phyloP scores from a whole-genome alignment of 495 filamentous ascomycete species.

The Saxophila tyrrhenica region DNA sequence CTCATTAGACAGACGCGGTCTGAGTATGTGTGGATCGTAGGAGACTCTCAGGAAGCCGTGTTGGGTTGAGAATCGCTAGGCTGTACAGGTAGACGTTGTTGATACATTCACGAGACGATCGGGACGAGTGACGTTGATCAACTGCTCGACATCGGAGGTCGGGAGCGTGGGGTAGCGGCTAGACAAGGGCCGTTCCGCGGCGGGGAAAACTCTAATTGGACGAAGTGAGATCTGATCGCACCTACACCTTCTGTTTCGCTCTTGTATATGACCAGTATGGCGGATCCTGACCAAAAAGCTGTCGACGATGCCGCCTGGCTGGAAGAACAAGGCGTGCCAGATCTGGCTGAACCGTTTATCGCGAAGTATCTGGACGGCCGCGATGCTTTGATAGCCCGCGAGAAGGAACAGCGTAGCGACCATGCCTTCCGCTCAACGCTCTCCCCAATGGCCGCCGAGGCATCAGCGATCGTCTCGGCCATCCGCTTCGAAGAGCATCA shows the following conservation, averaged over 20 bases:
- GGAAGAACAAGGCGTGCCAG: constrained; percentile 41
- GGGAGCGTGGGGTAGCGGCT: not conserved
- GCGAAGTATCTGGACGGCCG: constrained; percentile 67
- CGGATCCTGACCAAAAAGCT: not conserved
- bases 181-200: too few species aligned
- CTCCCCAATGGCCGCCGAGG: constrained; percentile 60
- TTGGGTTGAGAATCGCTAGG: too few species aligned
- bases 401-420: constrained; percentile 71
- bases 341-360: constrained; percentile 56
- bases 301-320: constrained; percentile 37
- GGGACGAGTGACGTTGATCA: too few species aligned
- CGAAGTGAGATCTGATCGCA: too few species aligned
- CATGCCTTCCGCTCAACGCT: constrained; percentile 54
- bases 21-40: not conserved
- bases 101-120: not conserved
- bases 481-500: constrained; percentile 67
- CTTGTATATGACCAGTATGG: too few species aligned
- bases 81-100: not conserved
- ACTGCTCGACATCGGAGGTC: too few species aligned
- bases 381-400: constrained; percentile 64
- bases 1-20: not conserved
- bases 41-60: not conserved
- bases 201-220: too few species aligned
- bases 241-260: too few species aligned
- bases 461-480: constrained; percentile 62